Conservation (phyloP, 495 filamentous ascomycete species). For the Saxispiralis lemnorum region DNA sequence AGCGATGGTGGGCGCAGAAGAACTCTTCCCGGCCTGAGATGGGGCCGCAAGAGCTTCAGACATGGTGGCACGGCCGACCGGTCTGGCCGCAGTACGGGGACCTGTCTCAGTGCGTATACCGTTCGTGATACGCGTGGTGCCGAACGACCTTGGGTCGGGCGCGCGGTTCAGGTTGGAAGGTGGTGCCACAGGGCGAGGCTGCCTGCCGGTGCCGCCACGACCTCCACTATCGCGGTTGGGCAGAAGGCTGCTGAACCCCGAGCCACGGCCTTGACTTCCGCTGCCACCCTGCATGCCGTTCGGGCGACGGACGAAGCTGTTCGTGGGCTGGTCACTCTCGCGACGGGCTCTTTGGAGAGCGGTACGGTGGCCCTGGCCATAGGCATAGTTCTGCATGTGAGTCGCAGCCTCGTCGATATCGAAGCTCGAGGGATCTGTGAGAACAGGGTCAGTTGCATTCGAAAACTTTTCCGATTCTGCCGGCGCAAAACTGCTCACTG, state of each 20-base stretch:
- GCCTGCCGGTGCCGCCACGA: not conserved
- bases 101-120: no score
- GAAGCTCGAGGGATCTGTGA: not conserved
- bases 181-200: not conserved
- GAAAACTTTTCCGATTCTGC: not conserved
- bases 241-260: not conserved
- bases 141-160: not conserved
- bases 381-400: slow-evolving; percentile 5
- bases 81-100: no score
- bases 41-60: no score
- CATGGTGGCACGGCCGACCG: no score
- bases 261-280: not conserved
- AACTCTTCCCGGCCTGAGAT: not conserved
- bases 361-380: slow-evolving; percentile 10
- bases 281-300: not conserved
- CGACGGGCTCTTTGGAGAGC: not conserved
- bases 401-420: slow-evolving; percentile 5
- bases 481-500: slow-evolving; percentile 2
- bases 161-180: not conserved
- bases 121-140: no score
- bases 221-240: not conserved
- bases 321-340: not conserved
- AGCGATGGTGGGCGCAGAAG: not conserved
- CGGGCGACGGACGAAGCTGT: not conserved
- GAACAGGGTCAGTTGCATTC: not conserved